These are phyloP conservation scores for Suillus decipiens DNA, from an alignment of 768 basidiomycete genomes.

Conservation along the genomic window DNA sequence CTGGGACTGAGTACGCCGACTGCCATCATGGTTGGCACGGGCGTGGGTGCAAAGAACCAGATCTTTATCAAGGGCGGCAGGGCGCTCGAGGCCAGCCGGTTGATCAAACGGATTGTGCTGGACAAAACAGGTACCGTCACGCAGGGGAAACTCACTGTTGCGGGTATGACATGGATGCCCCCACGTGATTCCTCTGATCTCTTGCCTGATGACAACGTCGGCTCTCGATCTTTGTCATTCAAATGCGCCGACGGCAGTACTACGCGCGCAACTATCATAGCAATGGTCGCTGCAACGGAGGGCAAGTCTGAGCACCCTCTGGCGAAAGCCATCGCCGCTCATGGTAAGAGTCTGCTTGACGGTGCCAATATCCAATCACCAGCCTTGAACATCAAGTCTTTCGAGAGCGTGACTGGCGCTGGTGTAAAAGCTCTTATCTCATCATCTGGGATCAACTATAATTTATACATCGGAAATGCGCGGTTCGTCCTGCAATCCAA, in stretches of 20 bases:
- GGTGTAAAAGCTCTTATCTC: conserved; percentile 77
- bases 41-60: conserved; percentile 94
- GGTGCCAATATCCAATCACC: conserved; percentile 42
- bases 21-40: conserved; percentile 99
- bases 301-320: conserved; percentile 95
- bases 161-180: conserved; percentile 74
- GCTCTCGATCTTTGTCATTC: conserved; percentile 16
- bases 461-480: conserved; percentile 74
- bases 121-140: conserved; percentile 99
- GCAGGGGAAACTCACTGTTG: conserved; percentile 87
- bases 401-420: conserved; percentile 88
- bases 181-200: conserved; percentile 31
- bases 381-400: conserved; percentile 61
- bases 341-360: conserved; percentile 68
- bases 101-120: conserved; percentile 78
- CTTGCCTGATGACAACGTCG: conserved; percentile 17
- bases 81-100: conserved; percentile 88
- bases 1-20: conserved; percentile 96
- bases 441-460: conserved; percentile 53
- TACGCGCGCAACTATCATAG: conserved; percentile 59
- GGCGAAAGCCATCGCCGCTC: conserved; percentile 86
- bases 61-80: conserved; percentile 98
- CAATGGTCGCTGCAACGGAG: conserved; percentile 86
- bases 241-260: conserved; percentile 65
- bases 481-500: conserved; percentile 64